Percentiles rank a stretch among this genome's conserved stretches.
Evolutionary conservation across 2,329 filamentous ascomycete genomes (phyloP).

Genomic region (Domatiomyces globalis): DNA sequence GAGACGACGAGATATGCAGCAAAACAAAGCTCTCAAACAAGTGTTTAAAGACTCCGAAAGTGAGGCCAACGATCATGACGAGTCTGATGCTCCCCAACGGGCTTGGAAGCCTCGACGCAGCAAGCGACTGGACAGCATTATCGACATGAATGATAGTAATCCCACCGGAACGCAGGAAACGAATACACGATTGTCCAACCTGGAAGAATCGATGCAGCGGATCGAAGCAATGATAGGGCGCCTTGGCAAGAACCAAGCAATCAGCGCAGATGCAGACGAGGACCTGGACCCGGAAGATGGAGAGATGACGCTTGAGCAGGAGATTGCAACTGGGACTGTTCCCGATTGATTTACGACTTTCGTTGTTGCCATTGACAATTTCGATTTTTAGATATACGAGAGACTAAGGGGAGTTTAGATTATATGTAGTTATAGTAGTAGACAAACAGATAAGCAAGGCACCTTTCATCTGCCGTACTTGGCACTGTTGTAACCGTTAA

Average conservation of each 20-base stretch:
- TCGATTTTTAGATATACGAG: no score
- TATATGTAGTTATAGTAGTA: no score
- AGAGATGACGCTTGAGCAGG: not conserved
- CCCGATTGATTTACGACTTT: not conserved
- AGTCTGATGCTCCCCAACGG: slow-evolving; percentile 5
- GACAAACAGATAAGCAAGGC: no score
- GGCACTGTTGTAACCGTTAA: no score
- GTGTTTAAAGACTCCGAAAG: slow-evolving; percentile 11
- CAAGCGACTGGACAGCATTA: slow-evolving; percentile 13
- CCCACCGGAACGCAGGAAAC: slow-evolving; percentile 12
- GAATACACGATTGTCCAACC: slow-evolving; percentile 13
- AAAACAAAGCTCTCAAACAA: slow-evolving; percentile 4
- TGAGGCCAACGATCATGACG: slow-evolving; percentile 7
- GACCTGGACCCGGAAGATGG: not conserved
- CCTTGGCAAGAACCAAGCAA: slow-evolving; percentile 7
- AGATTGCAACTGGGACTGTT: not conserved
- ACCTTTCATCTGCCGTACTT: no score
- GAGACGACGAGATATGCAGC: not conserved
- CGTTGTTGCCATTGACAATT: no score
- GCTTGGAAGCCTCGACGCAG: slow-evolving; percentile 6
- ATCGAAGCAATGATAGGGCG: slow-evolving; percentile 16
- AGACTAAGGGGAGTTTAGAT: no score
- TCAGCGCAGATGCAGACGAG: slow-evolving; percentile 8
- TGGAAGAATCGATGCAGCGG: slow-evolving; percentile 14
- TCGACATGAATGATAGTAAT: slow-evolving; percentile 9